phyloP scores from a whole-genome alignment of 202 grass and related monocot genomes.

The Eragrostis tef region DNA sequence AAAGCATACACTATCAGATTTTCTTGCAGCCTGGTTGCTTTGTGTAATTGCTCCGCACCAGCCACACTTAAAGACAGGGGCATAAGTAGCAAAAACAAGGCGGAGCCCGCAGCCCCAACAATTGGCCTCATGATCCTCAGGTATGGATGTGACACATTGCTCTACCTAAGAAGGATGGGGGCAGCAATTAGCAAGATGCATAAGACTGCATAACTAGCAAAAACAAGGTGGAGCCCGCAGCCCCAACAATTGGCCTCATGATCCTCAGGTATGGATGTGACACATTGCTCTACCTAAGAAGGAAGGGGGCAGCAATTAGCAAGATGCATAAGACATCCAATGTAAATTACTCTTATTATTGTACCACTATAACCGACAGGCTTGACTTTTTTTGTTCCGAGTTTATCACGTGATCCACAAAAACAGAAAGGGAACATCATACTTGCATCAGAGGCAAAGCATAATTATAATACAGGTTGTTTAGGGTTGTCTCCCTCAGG shows the following conservation, averaged over 20 bases:
- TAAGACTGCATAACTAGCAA: slow-evolving; percentile 53
- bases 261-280: slow-evolving; percentile 71
- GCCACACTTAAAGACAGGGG: slow-evolving; percentile 85
- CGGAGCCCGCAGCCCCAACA: slow-evolving; percentile 94
- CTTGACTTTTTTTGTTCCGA: not conserved
- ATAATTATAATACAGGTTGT: not conserved
- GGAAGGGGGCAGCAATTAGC: slow-evolving; percentile 31
- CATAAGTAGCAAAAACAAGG: slow-evolving; percentile 69
- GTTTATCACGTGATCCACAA: not conserved
- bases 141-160: slow-evolving; percentile 67
- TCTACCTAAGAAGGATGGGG: too few species aligned
- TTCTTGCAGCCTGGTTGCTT: slow-evolving; percentile 60
- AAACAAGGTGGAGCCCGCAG: slow-evolving; percentile 76
- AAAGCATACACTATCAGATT: slow-evolving; percentile 76
- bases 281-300: slow-evolving; percentile 74
- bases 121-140: slow-evolving; percentile 68
- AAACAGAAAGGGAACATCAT: not conserved
- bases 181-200: too few species aligned
- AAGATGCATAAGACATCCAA: not conserved
- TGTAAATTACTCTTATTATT: not conserved
- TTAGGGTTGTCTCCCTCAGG: not conserved
- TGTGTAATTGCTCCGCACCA: slow-evolving; percentile 98
- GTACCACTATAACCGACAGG: not conserved
- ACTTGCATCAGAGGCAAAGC: not conserved
- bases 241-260: slow-evolving; percentile 86